Evolutionary conservation across 176 grass and related monocot genomes (phyloP).

Genomic region (Musa schizocarpa): DNA sequence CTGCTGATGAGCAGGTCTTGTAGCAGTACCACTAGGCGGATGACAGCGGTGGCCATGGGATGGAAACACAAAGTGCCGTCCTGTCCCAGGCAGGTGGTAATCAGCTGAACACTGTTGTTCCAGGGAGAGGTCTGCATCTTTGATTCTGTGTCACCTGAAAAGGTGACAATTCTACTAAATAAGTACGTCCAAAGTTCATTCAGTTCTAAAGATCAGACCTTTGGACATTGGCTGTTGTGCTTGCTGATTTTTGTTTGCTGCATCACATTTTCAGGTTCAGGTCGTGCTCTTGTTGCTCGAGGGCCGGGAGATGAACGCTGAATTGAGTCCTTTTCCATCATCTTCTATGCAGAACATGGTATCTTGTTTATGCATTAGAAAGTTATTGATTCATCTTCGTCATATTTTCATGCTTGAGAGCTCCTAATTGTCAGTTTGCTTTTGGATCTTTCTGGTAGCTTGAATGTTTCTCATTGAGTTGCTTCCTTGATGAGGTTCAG

Average conservation of each 20-base stretch:
- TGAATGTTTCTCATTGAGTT: constrained; percentile 85
- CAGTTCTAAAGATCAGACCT: not conserved
- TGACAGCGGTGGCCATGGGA: not conserved
- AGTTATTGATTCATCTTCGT: too few relatives aligned
- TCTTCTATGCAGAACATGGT: constrained; percentile 74
- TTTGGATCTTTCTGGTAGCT: too few relatives aligned
- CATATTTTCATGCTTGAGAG: too few relatives aligned
- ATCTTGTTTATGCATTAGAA: not conserved
- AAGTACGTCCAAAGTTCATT: not conserved
- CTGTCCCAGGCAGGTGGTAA: constrained; percentile 3
- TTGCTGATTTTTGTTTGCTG: not conserved
- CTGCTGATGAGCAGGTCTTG: not conserved
- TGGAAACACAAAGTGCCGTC: not conserved
- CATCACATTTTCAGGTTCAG: constrained; percentile 45
- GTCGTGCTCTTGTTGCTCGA: constrained; percentile 85
- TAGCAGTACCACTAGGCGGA: not conserved
- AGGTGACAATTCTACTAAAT: constrained; percentile 30
- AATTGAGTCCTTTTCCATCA: constrained; percentile 28
- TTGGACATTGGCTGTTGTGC: not conserved
- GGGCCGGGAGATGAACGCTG: constrained; percentile 65
- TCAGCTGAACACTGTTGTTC: constrained; percentile 55
- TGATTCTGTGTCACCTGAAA: constrained; percentile 60
- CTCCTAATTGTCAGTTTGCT: too few relatives aligned
- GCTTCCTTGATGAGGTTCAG: constrained; percentile 92
- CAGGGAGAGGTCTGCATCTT: constrained; percentile 72